These are phyloP conservation scores for Stromatinia cepivora DNA, from an alignment of 2,329 filamentous ascomycete species.

Conservation along the genomic window DNA sequence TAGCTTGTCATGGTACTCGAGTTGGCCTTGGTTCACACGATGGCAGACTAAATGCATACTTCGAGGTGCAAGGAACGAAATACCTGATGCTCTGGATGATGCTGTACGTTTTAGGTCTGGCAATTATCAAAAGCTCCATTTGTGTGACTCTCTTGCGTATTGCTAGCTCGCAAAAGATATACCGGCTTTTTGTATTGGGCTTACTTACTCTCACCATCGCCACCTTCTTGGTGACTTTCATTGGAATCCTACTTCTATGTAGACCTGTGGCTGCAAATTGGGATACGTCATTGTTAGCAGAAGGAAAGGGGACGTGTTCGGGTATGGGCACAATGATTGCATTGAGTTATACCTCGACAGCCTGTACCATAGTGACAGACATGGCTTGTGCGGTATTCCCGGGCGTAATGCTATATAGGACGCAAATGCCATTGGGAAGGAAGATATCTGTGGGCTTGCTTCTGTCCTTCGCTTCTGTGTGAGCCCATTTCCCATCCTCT, in stretches of 20 bases:
- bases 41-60: conserved; percentile 25
- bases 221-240: conserved; percentile 30
- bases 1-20: conserved; percentile 31
- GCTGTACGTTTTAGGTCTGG: conserved; percentile 30
- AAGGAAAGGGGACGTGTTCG: conserved; percentile 28
- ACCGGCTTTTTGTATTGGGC: conserved; percentile 13
- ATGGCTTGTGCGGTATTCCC: conserved; percentile 40
- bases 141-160: conserved; percentile 33
- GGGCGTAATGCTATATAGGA: conserved; percentile 41
- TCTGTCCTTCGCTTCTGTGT: conserved; percentile 27
- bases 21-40: conserved; percentile 31
- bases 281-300: conserved; percentile 20
- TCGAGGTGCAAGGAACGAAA: conserved; percentile 27
- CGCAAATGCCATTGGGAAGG: conserved; percentile 38
- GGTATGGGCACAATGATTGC: conserved; percentile 31
- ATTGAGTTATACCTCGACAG: conserved; percentile 39
- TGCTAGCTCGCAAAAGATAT: conserved; percentile 17
- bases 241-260: conserved; percentile 30
- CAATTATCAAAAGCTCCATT: conserved; percentile 33
- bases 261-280: conserved; percentile 31
- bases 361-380: conserved; percentile 42
- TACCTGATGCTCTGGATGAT: conserved; percentile 30
- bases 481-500: neutral
- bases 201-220: conserved; percentile 16
- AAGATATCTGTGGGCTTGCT: conserved; percentile 36